Base-by-base conservation (phyloP, 495 filamentous ascomycete species). In the Xylaria longipes region DNA sequence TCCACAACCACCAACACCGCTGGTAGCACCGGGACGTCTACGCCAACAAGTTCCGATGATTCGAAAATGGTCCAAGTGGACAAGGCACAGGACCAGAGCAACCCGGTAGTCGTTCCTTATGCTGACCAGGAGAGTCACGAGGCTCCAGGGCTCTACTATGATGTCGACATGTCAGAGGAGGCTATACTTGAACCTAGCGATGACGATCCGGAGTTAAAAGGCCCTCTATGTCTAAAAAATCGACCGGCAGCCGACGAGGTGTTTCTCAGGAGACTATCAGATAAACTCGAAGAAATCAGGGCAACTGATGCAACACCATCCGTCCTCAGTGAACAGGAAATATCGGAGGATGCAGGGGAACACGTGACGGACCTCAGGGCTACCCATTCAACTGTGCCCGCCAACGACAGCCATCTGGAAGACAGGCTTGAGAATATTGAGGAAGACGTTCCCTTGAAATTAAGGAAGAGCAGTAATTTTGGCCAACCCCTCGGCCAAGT, bases 391-490 rank as follows among this genome's bases (percentile, higher is more conserved):
- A 57, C 29, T 43, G 46, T 69, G 6, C 68, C 72, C 5, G 41
- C 54, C 11, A 74, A 77, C 46, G 71, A 71, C 2, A 70, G 80
- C 56, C 43, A 41, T 43, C 20, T 9, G 11, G 71, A 74, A 3
- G 74, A 76, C 37, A 12, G 50, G 52, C 69, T 73, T 61, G 79
- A 79, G 39, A 81, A 78, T 5, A 82, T 86, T n/a, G 83, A 84
- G 62, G 78, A 78, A 41, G 87, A 89, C 17, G 83, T 89, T 29
- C 86, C 87, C 46, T 78, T 91, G 48, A 90, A 86, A 76, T 80
- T 91, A 72, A 90, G 83, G 68, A 80, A 80, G 20, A 84, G 85
- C n/a, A 88, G 80, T 60, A 91, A 91, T 77, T 91, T 91, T 81
- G 89, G 89, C 25, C 71, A 65, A 41, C 77, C 77, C 63, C 65